Percentiles rank a stretch among this genome's conserved stretches.
phyloP scores from a whole-genome alignment of 108 stramenopile genomes.

The Cyclotella cryptica region DNA sequence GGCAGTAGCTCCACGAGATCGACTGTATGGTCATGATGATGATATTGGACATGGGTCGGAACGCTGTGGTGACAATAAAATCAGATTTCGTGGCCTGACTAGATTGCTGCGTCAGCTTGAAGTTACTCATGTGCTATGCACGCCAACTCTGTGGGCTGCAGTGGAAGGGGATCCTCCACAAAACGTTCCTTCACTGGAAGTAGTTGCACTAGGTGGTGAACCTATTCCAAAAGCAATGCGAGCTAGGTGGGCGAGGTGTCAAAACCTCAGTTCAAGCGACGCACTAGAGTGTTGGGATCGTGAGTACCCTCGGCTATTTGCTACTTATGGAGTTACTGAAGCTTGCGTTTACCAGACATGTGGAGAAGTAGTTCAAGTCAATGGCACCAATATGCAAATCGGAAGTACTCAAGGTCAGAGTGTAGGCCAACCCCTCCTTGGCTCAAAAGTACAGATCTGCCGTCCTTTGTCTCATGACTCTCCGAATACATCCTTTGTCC shows the following conservation, averaged over 20 bases:
- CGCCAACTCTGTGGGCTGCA: constrained; percentile 81
- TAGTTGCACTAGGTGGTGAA: constrained; percentile 86
- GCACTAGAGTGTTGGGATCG: constrained; percentile 4
- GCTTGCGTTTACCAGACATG: constrained; percentile 90
- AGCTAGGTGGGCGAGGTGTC: constrained; percentile 58
- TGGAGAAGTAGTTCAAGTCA: constrained; percentile 61
- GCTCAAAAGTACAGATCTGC: constrained; percentile 62
- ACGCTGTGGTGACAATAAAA: background rate
- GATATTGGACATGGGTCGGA: background rate
- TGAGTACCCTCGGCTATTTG: constrained; percentile 55
- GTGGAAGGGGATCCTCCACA: constrained; percentile 36
- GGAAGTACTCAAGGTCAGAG: constrained; percentile 40
- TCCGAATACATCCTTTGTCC: constrained; percentile 16
- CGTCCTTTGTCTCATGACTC: constrained; percentile 35
- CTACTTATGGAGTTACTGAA: constrained; percentile 90
- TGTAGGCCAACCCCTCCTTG: constrained; percentile 70
- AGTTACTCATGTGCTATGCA: constrained; percentile 81
- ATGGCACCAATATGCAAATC: background rate
- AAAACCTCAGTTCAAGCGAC: background rate
- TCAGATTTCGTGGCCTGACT: constrained; percentile 26
- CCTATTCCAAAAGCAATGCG: constrained; percentile 68
- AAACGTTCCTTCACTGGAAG: constrained; percentile 52
- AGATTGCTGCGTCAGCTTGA: constrained; percentile 41
- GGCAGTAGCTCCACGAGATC: constrained; percentile 55
- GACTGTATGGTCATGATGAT: constrained; percentile 38